Evolutionary conservation across 2,329 filamentous ascomycete genomes (phyloP).

Genomic region (Diaporthe citriasiana): DNA sequence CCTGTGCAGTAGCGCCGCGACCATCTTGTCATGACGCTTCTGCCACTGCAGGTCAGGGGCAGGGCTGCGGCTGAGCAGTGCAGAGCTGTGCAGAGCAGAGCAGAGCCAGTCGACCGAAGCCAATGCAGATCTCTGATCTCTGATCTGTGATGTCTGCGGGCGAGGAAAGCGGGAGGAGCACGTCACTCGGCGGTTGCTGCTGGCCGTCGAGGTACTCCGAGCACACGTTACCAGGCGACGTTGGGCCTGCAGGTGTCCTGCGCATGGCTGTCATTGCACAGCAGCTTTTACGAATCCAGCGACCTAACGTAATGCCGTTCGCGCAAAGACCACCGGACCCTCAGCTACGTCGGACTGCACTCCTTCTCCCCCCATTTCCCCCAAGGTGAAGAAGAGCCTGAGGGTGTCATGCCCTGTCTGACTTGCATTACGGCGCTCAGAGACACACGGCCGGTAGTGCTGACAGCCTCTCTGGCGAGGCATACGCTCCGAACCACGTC

Average conservation of each 20-base stretch:
- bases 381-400: background rate
- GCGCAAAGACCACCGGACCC: background rate
- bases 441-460: constrained; percentile 21
- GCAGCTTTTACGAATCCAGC: background rate
- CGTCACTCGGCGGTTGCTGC: background rate
- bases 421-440: constrained; percentile 20
- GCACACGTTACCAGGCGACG: constrained; percentile 9
- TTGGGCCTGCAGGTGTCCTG: background rate
- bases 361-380: background rate
- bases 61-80: constrained; percentile 23
- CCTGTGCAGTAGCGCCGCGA: constrained; percentile 32
- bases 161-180: background rate
- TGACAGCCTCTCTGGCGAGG: constrained; percentile 20
- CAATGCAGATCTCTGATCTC: background rate
- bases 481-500: background rate
- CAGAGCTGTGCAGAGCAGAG: background rate
- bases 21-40: constrained; percentile 14
- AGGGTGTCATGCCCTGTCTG: constrained; percentile 13
- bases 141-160: background rate
- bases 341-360: background rate
- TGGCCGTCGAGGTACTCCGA: background rate
- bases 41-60: constrained; percentile 7
- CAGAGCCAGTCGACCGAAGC: background rate
- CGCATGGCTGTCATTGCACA: background rate
- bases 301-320: background rate